These are phyloP conservation scores for Linnemannia elongata DNA, from an alignment of 192 early-diverging fungal genomes.

Conservation along the genomic window DNA sequence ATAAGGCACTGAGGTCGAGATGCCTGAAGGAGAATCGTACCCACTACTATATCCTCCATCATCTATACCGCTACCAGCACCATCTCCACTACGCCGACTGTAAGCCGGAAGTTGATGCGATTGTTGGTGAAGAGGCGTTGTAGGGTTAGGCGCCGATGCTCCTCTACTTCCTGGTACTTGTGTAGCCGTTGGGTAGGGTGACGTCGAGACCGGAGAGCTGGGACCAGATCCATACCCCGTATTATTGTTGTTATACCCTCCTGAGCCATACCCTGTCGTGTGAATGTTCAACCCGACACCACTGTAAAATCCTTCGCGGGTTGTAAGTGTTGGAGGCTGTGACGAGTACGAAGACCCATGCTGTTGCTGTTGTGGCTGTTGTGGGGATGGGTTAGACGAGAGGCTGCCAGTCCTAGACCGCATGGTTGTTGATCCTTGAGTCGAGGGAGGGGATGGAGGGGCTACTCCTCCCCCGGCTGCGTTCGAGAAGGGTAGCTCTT, in stretches of 20 bases:
- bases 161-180: neutral
- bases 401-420: constrained; percentile 27
- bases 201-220: neutral
- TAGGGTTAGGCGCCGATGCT: neutral
- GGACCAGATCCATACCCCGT: constrained; percentile 1
- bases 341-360: constrained; percentile 10
- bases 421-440: neutral
- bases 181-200: neutral
- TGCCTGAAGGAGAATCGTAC: constrained; percentile 32
- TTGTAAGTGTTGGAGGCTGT: constrained; percentile 13
- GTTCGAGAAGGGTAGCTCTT: constrained; percentile 19
- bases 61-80: neutral
- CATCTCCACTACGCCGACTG: neutral
- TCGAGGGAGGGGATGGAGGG: neutral
- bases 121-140: neutral
- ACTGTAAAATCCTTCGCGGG: neutral
- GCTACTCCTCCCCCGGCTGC: neutral
- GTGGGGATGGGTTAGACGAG: constrained; percentile 16
- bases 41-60: constrained; percentile 42
- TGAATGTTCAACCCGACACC: neutral
- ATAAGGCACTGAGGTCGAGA: constrained; percentile 17
- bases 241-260: neutral
- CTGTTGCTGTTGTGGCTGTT: constrained; percentile 12
- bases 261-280: neutral
- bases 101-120: neutral